These are phyloP conservation scores for Kingdonia uniflora DNA, from an alignment of 164 flowering plant genomes.

Conservation along the genomic window DNA sequence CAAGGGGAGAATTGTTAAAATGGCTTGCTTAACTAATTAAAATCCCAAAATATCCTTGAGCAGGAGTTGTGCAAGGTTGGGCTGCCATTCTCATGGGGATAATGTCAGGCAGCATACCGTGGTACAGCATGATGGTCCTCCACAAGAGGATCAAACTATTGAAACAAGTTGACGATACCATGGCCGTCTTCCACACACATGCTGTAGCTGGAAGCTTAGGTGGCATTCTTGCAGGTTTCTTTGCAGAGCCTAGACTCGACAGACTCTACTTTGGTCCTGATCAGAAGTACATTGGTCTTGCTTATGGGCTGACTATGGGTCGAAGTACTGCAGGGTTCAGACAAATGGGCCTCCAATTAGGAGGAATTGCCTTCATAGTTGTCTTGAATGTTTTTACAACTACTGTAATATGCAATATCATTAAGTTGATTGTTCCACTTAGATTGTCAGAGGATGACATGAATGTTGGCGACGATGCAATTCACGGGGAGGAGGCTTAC, in stretches of 20 bases:
- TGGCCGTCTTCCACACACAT: conserved; percentile 42
- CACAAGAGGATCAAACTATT: conserved; percentile 28
- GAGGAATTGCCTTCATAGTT: conserved; percentile 22
- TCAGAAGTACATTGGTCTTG: conserved; percentile 25
- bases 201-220: conserved; percentile 18
- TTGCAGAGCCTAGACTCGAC: conserved; percentile 30
- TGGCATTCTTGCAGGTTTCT: conserved; percentile 31
- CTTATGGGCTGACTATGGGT: conserved; percentile 19
- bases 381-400: conserved; percentile 19
- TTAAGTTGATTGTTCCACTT: conserved; percentile 20
- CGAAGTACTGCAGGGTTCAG: conserved; percentile 16
- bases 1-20: too few relatives aligned
- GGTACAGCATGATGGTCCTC: conserved; percentile 44
- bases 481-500: conserved; percentile 40
- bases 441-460: conserved; percentile 28
- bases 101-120: conserved; percentile 34
- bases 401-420: conserved; percentile 21
- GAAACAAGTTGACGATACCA: conserved; percentile 34
- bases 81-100: conserved; percentile 35
- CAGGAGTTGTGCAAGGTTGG: conserved; percentile 41
- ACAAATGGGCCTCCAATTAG: conserved; percentile 27
- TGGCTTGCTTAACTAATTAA: too few relatives aligned
- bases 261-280: conserved; percentile 21
- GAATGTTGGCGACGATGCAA: conserved; percentile 24
- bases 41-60: background rate